These are phyloP conservation scores for Canavalia gladiata DNA, from an alignment of 306 rosid species.

Conservation along the genomic window DNA sequence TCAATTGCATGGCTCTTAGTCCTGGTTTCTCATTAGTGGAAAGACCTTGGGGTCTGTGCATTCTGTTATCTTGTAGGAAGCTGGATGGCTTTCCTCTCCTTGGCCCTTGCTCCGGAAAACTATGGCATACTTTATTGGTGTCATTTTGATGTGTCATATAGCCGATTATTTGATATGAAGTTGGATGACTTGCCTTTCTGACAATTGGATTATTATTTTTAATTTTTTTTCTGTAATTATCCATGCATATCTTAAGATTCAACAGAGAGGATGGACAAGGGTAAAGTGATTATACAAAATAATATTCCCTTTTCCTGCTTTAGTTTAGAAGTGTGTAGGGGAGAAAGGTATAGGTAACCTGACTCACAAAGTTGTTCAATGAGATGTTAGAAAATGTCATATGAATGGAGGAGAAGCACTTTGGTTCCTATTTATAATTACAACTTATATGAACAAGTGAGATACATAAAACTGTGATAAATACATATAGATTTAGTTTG, in stretches of 20 bases:
- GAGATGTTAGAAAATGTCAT: not conserved
- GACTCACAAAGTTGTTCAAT: not conserved
- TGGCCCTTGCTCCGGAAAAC: too few relatives aligned
- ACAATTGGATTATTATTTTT: too few relatives aligned
- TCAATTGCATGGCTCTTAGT: conserved; percentile 38
- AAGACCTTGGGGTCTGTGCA: conserved; percentile 14
- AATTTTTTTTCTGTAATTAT: too few relatives aligned
- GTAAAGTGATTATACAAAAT: not conserved
- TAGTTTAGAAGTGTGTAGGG: not conserved
- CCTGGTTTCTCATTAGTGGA: conserved; percentile 2
- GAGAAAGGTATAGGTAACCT: not conserved
- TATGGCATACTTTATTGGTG: too few relatives aligned
- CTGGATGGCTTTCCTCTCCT: not conserved
- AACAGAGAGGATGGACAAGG: not conserved
- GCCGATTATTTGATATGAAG: too few relatives aligned
- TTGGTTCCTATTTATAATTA: not conserved
- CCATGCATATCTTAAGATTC: too few relatives aligned
- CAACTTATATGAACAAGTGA: not conserved
- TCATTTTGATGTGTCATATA: too few relatives aligned
- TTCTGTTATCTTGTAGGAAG: not conserved
- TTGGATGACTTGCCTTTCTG: too few relatives aligned
- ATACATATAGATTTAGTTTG: not conserved
- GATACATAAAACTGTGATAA: conserved; percentile 1
- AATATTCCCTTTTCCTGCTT: not conserved
- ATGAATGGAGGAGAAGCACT: not conserved